phyloP scores from a whole-genome alignment of 805 yeast species.

The Jamesozyma piceae region DNA sequence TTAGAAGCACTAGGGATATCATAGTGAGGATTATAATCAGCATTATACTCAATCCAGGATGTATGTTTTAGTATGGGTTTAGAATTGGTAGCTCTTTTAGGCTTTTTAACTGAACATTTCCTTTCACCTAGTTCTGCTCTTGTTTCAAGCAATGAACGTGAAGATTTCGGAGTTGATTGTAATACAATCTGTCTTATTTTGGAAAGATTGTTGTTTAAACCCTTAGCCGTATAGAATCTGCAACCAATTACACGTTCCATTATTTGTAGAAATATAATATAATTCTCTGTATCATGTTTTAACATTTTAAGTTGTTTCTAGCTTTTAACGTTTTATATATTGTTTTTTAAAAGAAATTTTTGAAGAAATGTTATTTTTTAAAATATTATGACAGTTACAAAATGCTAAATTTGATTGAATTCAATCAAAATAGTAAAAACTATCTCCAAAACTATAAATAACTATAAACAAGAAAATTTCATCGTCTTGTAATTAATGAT shows the following conservation, averaged over 20 bases:
- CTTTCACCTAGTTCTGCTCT: not conserved
- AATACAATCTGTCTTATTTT: not conserved
- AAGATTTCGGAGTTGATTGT: not conserved
- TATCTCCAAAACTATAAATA: no score
- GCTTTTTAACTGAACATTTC: not conserved
- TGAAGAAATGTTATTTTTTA: no score
- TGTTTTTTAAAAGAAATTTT: no score
- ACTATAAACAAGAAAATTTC: no score
- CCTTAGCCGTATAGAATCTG: not conserved
- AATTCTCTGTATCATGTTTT: no score
- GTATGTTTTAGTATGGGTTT: not conserved
- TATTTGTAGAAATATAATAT: no score
- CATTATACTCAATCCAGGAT: slow-evolving; percentile 10
- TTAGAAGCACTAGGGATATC: slow-evolving; percentile 14
- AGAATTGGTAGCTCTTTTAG: not conserved
- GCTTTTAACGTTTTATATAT: no score
- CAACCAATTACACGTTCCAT: not conserved
- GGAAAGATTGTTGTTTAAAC: not conserved
- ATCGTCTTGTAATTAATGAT: no score
- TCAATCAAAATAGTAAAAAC: no score
- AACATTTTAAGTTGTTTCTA: no score
- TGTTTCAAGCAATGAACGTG: not conserved
- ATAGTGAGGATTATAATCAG: slow-evolving; percentile 11
- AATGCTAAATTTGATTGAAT: no score
- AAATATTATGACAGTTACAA: no score